Conservation (phyloP, 1,284 basidiomycete genomes). For the Tilletia setariae region DNA sequence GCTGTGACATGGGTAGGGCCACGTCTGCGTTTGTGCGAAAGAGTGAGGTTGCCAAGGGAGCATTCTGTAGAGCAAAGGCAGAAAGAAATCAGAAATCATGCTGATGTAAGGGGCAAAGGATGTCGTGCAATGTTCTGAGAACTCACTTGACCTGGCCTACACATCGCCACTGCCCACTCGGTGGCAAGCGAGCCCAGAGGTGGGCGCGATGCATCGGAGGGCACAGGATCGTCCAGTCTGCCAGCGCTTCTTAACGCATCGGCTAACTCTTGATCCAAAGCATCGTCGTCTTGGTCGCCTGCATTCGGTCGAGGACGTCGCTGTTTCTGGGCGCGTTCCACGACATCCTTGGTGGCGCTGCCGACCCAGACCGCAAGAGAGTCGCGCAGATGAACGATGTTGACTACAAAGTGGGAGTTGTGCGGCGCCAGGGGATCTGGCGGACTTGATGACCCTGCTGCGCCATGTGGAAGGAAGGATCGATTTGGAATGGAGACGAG, state of each 20-base stretch:
- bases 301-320: too few relatives aligned
- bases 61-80: not conserved
- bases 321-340: not conserved
- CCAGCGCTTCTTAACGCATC: conserved; percentile 3
- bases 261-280: conserved; percentile 2
- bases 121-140: too few relatives aligned
- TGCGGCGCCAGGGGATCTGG: not conserved
- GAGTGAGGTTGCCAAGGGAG: conserved; percentile 1
- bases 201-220: not conserved
- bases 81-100: not conserved
- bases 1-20: conserved; percentile 1
- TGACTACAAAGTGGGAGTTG: conserved; percentile 6
- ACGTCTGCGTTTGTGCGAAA: conserved; percentile 12
- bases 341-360: not conserved
- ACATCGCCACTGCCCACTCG: conserved; percentile 12
- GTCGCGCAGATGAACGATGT: conserved; percentile 14
- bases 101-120: not conserved
- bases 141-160: not conserved
- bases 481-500: not conserved
- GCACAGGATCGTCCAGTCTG: not conserved
- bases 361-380: conserved; percentile 9
- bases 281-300: not conserved
- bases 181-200: not conserved
- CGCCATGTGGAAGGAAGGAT: not conserved
- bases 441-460: not conserved